phyloP scores from a whole-genome alignment of 73 alveolate species.

The Uronychia setigera region DNA sequence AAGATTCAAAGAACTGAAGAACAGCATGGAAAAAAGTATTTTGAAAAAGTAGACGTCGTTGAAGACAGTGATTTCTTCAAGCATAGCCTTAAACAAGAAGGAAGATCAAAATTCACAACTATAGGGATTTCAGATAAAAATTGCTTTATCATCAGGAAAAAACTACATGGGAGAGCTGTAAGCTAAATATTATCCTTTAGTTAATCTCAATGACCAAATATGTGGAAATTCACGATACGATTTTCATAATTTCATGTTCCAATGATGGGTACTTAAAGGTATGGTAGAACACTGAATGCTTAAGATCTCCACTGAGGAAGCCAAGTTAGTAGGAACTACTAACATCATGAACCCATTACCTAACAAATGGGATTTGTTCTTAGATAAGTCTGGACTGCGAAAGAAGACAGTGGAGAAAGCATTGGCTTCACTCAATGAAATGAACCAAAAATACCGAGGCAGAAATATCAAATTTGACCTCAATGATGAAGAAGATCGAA shows the following conservation, averaged over 20 bases:
- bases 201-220: not conserved
- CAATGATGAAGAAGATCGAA: not conserved
- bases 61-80: not conserved
- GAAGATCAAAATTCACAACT: not conserved
- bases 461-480: not conserved
- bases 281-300: not conserved
- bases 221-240: slow-evolving; percentile 19
- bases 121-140: not conserved
- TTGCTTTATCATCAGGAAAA: not conserved
- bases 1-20: not conserved
- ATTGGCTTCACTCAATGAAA: slow-evolving; percentile 5
- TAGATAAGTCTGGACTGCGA: slow-evolving; percentile 28
- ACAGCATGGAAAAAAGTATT: not conserved
- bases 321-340: slow-evolving; percentile 15
- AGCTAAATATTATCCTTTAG: not conserved
- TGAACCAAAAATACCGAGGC: slow-evolving; percentile 17
- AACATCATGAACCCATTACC: slow-evolving; percentile 51
- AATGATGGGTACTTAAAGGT: slow-evolving; percentile 44
- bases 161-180: not conserved
- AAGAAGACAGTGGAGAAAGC: slow-evolving; percentile 17
- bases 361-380: slow-evolving; percentile 34
- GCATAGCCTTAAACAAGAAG: not conserved
- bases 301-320: not conserved
- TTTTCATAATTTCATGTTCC: slow-evolving; percentile 18
- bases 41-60: not conserved